Percentiles rank a stretch among this genome's conserved stretches.
phyloP scores from a whole-genome alignment of 306 rosid genomes.

The Fagus sylvatica region DNA sequence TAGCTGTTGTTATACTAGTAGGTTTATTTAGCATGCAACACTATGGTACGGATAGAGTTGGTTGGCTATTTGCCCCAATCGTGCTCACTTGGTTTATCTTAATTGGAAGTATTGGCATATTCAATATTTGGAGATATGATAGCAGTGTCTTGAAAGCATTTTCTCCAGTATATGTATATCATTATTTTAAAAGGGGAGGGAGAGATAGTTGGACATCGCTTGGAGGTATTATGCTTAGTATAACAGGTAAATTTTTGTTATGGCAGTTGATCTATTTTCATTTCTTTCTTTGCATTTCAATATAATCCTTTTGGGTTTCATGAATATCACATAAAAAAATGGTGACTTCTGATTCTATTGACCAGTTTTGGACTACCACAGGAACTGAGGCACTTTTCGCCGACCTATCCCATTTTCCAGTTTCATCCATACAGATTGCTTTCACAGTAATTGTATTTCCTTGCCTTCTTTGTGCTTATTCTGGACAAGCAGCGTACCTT shows the following conservation, averaged over 20 bases:
- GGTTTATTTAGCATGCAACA: slow-evolving; percentile 95
- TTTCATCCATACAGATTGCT: slow-evolving; percentile 91
- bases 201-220: slow-evolving; percentile 85
- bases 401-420: slow-evolving; percentile 94
- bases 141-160: slow-evolving; percentile 76
- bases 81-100: slow-evolving; percentile 93
- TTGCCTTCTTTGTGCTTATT: slow-evolving; percentile 90
- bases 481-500: slow-evolving; percentile 98
- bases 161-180: slow-evolving; percentile 78
- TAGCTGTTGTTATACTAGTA: slow-evolving; percentile 78
- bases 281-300: background rate
- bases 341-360: slow-evolving; percentile 27
- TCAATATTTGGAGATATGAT: slow-evolving; percentile 79
- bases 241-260: slow-evolving; percentile 64
- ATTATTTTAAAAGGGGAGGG: slow-evolving; percentile 74
- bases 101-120: slow-evolving; percentile 91
- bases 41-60: slow-evolving; percentile 93
- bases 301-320: background rate
- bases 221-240: slow-evolving; percentile 94
- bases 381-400: slow-evolving; percentile 99
- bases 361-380: slow-evolving; percentile 41
- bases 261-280: background rate
- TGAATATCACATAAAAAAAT: background rate
- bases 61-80: slow-evolving; percentile 99
- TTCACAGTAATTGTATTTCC: slow-evolving; percentile 92